Evolutionary conservation across 257 asterid genomes (phyloP), one percentile per base, ranked within the genome.

Genomic region (Solanum ossicruentum): DNA sequence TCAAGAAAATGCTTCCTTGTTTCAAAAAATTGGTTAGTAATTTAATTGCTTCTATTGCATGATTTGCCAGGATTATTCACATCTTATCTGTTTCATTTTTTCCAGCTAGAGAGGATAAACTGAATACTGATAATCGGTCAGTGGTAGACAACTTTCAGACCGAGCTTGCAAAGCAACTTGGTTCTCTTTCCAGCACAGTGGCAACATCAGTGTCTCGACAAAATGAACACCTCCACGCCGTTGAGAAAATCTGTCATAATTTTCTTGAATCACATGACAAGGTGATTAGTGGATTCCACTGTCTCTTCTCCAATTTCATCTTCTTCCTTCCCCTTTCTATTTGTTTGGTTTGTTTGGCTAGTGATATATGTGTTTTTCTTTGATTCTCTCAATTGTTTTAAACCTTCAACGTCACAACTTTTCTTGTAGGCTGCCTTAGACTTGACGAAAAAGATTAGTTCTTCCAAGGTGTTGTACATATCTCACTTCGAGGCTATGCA

Each of bases 401-500:
- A 28, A 28, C 65, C 61, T 78, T 67, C 43, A 56, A 36, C 16
- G 79, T 41, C 39, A 28, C 57, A 84, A 28, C 20, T 85, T 83
- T 79, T 84, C 55, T 47, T 83, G 82, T 80, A 95, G 98, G 91
- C 93, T 86, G 87, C 92, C 85, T 70, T 81, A 85, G 95, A 92
- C 56, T 86, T 95, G 57, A 92, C 91, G 89, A 90, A 80, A 83
- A 93, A 92, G 86, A 88, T 93, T 65, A 83, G 80, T 85, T 83
- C 90, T 80, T 93, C 98, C 9, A 91, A 89, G 91, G 87, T 88
- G 39, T 89, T 91, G 88, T 93, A 87, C 89, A 71, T 90, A 56
- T 94, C 98, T 84, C 97, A 95, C 86, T 88, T 94, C 85, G 98
- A 95, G 94, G 95, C 94, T 72, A 81, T 94, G 85, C 97, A 93